Evolutionary conservation across 305 asterid genomes (phyloP).

Genomic region (Rubia balearica): DNA sequence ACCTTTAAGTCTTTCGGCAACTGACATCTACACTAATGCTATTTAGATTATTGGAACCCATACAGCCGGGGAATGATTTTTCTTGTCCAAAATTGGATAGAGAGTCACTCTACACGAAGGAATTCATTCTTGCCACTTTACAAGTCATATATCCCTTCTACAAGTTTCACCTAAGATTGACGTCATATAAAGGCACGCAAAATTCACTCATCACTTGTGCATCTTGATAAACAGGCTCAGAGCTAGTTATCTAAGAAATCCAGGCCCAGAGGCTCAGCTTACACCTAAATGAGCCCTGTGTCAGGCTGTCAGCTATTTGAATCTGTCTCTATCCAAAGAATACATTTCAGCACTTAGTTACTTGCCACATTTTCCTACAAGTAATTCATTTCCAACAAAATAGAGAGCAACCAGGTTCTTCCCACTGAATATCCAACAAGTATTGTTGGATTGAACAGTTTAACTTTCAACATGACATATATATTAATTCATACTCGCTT

Average conservation of each 20-base stretch:
- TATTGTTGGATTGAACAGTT: neutral
- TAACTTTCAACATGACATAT: neutral
- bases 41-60: no score
- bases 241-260: neutral
- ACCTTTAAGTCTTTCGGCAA: no score
- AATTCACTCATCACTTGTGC: neutral
- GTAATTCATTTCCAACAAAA: neutral
- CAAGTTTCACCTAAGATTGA: neutral
- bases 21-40: no score
- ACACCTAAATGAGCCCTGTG: neutral
- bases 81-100: neutral
- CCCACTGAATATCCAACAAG: neutral
- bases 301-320: slow-evolving; percentile 1
- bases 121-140: neutral
- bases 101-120: neutral
- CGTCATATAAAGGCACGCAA: neutral
- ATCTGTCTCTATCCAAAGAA: neutral
- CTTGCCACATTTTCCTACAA: neutral
- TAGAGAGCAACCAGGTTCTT: neutral
- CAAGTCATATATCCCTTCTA: neutral
- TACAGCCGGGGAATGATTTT: neutral
- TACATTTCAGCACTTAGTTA: neutral
- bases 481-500: neutral
- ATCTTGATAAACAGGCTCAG: neutral
- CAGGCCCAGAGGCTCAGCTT: neutral